Conservation (phyloP, 148 eudicot species). For the Cornus kousa region DNA sequence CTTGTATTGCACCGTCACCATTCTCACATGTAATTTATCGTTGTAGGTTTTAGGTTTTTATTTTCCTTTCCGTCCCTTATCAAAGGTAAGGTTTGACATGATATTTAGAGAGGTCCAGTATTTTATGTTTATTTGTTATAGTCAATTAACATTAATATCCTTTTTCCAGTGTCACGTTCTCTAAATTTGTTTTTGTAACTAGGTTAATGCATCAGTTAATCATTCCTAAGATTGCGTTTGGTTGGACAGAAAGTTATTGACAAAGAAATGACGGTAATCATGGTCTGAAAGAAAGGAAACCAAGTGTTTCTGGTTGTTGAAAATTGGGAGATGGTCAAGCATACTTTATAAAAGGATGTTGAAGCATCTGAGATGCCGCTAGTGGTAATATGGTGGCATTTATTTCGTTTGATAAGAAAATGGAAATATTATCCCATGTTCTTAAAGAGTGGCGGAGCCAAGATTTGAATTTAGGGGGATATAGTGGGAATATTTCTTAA, state of each 20-base stretch:
- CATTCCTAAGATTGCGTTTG: not conserved
- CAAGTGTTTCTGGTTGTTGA: not conserved
- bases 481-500: too few species aligned
- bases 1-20: conserved; percentile 11
- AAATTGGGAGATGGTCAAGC: not conserved
- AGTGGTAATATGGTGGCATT: too few species aligned
- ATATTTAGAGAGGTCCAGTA: not conserved
- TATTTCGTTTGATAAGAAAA: too few species aligned
- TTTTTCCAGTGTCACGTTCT: not conserved
- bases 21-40: conserved; percentile 14
- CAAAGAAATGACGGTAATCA: not conserved
- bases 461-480: too few species aligned
- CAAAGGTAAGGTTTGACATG: conserved; percentile 5
- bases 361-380: too few species aligned
- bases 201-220: not conserved
- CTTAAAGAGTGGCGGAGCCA: too few species aligned
- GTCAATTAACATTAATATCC: conserved; percentile 6
- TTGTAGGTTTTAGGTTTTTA: conserved; percentile 29
- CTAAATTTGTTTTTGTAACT: not conserved
- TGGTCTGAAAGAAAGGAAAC: not conserved
- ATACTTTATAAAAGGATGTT: too few species aligned
- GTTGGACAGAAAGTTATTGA: not conserved
- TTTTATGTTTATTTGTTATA: not conserved
- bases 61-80: not conserved
- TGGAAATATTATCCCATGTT: too few species aligned